phyloP scores from a whole-genome alignment of 768 basidiomycete species.

The Paxillus rubicundulus region DNA sequence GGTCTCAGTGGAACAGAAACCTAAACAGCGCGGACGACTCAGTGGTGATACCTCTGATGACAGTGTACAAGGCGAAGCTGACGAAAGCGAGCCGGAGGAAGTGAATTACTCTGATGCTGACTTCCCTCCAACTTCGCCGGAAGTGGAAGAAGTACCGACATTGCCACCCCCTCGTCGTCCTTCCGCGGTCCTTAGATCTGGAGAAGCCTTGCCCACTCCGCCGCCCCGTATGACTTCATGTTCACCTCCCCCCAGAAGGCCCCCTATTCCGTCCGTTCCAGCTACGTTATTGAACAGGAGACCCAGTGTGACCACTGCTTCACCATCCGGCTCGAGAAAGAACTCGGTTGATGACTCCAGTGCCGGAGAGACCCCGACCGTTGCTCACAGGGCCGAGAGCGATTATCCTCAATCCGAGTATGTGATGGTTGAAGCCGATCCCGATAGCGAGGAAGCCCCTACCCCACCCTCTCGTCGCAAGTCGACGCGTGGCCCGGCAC shows the following conservation, averaged over 20 bases:
- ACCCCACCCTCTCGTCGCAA: constrained; percentile 42
- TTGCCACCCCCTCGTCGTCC: constrained; percentile 52
- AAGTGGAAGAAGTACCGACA: constrained; percentile 46
- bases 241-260: constrained; percentile 35
- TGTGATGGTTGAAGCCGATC: constrained; percentile 61
- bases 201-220: constrained; percentile 41
- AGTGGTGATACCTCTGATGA: constrained; percentile 52
- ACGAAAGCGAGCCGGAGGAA: constrained; percentile 74
- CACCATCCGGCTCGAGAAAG: constrained; percentile 37
- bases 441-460: constrained; percentile 30
- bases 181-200: constrained; percentile 19
- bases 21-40: constrained; percentile 40
- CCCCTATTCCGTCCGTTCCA: constrained; percentile 37
- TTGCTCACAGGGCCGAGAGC: neutral
- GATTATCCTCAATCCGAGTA: constrained; percentile 43
- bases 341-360: constrained; percentile 34
- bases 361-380: constrained; percentile 7
- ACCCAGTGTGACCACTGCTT: constrained; percentile 34
- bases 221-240: constrained; percentile 41
- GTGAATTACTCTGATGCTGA: constrained; percentile 54
- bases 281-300: constrained; percentile 34
- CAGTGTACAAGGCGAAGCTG: constrained; percentile 61
- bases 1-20: constrained; percentile 2
- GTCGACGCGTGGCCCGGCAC: constrained; percentile 26
- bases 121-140: constrained; percentile 29